Conservation (phyloP, 176 grass and related monocot species). For the Carex myosuroides region DNA sequence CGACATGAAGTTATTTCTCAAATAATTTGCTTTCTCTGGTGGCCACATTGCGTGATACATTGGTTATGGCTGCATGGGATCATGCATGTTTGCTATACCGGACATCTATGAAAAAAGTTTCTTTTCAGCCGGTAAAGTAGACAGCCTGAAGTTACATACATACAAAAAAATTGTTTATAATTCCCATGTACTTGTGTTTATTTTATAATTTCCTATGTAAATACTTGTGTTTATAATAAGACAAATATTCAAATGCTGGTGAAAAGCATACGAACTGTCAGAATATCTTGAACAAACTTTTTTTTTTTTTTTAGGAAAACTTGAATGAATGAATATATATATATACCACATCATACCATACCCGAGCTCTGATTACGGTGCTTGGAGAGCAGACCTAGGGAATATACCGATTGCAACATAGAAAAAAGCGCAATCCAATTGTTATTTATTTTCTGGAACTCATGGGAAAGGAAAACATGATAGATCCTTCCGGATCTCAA, state of each 20-base stretch:
- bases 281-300: not conserved
- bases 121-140: not conserved
- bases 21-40: not conserved
- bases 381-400: conserved; percentile 5
- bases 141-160: not conserved
- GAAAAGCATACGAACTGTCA: not conserved
- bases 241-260: not conserved
- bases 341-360: not conserved
- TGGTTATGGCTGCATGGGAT: not conserved
- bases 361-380: conserved; percentile 20
- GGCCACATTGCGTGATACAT: not conserved
- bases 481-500: conserved; percentile 9
- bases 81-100: not conserved
- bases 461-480: not conserved
- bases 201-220: not conserved
- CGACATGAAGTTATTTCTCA: conserved; percentile 11
- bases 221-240: not conserved
- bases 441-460: conserved; percentile 16
- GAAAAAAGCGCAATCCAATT: conserved; percentile 16
- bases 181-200: not conserved
- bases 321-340: not conserved
- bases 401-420: conserved; percentile 20
- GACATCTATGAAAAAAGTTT: not conserved
- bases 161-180: not conserved
- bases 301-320: no score